These are phyloP conservation scores for Vigna mungo DNA, from an alignment of 306 rosid genomes.

Conservation along the genomic window DNA sequence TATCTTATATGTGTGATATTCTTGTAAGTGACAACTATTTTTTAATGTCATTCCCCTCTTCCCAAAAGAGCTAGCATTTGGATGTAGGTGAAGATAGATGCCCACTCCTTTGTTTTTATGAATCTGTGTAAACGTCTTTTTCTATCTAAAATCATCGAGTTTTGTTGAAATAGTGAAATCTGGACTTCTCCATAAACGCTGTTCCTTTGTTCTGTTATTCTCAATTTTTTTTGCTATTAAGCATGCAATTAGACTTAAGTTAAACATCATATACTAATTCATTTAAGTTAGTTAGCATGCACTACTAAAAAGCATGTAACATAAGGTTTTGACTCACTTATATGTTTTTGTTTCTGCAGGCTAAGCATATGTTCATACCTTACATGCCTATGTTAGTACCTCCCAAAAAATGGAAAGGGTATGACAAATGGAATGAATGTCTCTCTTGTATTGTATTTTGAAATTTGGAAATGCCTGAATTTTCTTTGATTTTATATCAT, in stretches of 20 bases:
- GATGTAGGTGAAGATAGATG: constrained; percentile 1
- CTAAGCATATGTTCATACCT: constrained; percentile 81
- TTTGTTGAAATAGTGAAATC: constrained; percentile 26
- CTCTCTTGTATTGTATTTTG: constrained; percentile 34
- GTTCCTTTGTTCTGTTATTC: constrained; percentile 7
- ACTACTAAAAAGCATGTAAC: background rate
- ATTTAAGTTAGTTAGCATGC: constrained; percentile 8
- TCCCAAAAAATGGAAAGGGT: constrained; percentile 93
- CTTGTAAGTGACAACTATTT: constrained; percentile 3
- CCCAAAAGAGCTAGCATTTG: constrained; percentile 10
- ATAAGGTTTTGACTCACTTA: constrained; percentile 34
- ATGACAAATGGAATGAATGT: constrained; percentile 41
- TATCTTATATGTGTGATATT: background rate
- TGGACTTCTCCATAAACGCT: background rate
- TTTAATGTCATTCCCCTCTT: background rate
- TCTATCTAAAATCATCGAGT: background rate
- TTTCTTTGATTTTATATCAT: constrained; percentile 27
- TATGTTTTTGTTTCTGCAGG: constrained; percentile 58
- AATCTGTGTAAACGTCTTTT: background rate
- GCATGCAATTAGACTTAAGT: constrained; percentile 19
- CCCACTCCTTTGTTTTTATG: constrained; percentile 1
- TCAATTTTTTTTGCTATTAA: constrained; percentile 25
- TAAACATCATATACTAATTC: background rate
- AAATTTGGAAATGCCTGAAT: constrained; percentile 8
- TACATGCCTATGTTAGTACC: constrained; percentile 91